Conservation (phyloP, 2,329 filamentous ascomycete genomes). For the Incumbomyces delicatus region DNA sequence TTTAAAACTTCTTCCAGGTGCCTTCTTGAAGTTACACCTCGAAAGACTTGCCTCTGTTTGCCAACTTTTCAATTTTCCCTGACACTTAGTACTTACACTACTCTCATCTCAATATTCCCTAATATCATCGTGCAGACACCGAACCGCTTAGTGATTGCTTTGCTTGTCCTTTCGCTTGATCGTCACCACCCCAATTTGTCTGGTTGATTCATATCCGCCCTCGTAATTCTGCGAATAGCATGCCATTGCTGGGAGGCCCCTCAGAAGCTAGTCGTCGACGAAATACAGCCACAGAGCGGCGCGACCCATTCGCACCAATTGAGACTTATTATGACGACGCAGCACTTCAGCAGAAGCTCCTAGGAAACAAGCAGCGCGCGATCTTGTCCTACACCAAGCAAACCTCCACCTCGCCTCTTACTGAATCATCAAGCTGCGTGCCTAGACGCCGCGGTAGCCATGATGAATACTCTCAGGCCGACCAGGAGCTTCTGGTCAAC, state of each 20-base stretch:
- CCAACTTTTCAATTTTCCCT: too few species aligned
- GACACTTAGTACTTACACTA: too few species aligned
- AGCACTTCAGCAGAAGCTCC: slow-evolving; percentile 35
- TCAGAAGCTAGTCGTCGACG: not conserved
- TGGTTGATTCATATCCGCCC: too few species aligned
- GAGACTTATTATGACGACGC: slow-evolving; percentile 51
- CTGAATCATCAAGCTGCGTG: slow-evolving; percentile 11
- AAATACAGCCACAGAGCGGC: slow-evolving; percentile 31
- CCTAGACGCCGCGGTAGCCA: slow-evolving; percentile 34
- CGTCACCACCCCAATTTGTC: too few species aligned
- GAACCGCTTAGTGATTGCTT: too few species aligned
- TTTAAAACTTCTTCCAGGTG: too few species aligned
- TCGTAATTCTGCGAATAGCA: not conserved
- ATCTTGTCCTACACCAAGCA: slow-evolving; percentile 37
- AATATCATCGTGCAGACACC: too few species aligned
- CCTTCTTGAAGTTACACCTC: too few species aligned
- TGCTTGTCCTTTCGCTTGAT: too few species aligned
- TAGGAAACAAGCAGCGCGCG: slow-evolving; percentile 40
- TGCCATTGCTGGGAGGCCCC: slow-evolving; percentile 1
- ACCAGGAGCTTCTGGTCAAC: slow-evolving; percentile 75
- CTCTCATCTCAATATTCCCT: too few species aligned
- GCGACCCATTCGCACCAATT: slow-evolving; percentile 48
- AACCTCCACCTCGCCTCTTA: slow-evolving; percentile 9
- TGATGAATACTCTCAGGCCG: slow-evolving; percentile 60
- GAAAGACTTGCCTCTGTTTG: too few species aligned